Conservation (phyloP, 2,329 filamentous ascomycete species). For the Aspergillus pseudotamarii region DNA sequence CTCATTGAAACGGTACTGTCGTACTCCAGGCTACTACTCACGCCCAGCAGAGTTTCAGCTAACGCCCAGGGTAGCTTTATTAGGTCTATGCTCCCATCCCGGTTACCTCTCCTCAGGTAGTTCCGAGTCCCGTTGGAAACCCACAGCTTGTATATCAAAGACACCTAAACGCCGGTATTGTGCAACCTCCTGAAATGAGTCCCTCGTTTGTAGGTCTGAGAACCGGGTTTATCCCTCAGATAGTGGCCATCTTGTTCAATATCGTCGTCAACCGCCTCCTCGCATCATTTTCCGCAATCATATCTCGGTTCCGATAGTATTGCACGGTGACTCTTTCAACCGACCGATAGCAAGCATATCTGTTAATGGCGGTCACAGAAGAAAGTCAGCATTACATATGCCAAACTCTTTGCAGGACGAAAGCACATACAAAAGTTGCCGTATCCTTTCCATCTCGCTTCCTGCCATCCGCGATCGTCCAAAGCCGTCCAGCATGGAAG, state of each 20-base stretch:
- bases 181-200: neutral
- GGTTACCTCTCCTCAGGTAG: neutral
- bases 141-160: neutral
- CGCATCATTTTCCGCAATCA: slow-evolving; percentile 39
- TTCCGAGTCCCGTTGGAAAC: neutral
- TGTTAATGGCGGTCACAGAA: slow-evolving; percentile 16
- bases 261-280: slow-evolving; percentile 38
- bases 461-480: slow-evolving; percentile 27
- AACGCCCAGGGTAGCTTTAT: neutral
- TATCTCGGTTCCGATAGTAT: slow-evolving; percentile 42
- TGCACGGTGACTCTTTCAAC: slow-evolving; percentile 41
- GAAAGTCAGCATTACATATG: neutral
- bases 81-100: neutral
- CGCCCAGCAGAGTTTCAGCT: neutral
- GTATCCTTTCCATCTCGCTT: slow-evolving; percentile 29
- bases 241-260: slow-evolving; percentile 32
- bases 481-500: slow-evolving; percentile 41
- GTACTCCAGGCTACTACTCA: neutral
- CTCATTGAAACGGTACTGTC: neutral
- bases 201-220: neutral
- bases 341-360: slow-evolving; percentile 44
- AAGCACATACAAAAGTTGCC: slow-evolving; percentile 38
- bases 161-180: slow-evolving; percentile 1
- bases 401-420: neutral
- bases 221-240: slow-evolving; percentile 7